Conservation (phyloP, 345 rosid species). For the Dipteronia sinensis region DNA sequence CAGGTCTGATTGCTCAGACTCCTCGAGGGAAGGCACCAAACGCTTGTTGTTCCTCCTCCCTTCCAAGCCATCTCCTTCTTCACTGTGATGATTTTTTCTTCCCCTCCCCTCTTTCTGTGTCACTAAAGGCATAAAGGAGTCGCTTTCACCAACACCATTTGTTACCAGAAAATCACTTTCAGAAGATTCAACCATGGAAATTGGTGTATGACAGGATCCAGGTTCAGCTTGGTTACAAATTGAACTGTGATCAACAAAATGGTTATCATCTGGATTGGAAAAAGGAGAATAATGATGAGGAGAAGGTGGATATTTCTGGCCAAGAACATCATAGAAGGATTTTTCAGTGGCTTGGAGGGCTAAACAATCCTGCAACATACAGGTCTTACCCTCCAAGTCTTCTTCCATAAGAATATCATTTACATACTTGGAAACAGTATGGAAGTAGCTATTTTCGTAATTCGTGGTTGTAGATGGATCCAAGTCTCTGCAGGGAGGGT, state of each 20-base stretch:
- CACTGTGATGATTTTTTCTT: conserved; percentile 40
- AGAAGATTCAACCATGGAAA: conserved; percentile 10
- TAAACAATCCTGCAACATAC: conserved; percentile 51
- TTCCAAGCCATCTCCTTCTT: conserved; percentile 32
- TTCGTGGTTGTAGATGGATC: neutral
- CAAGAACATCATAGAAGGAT: conserved; percentile 51
- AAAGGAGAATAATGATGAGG: conserved; percentile 32
- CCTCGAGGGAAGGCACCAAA: conserved; percentile 36
- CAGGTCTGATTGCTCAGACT: conserved; percentile 45
- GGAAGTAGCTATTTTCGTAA: conserved; percentile 22
- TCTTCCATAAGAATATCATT: conserved; percentile 60
- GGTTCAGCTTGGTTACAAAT: neutral
- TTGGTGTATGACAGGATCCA: conserved; percentile 39
- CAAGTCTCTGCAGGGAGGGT: conserved; percentile 1
- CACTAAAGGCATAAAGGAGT: neutral
- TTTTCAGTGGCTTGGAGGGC: conserved; percentile 64
- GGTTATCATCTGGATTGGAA: conserved; percentile 25
- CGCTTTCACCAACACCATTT: neutral
- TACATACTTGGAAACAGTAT: conserved; percentile 44
- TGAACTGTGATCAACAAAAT: conserved; percentile 2
- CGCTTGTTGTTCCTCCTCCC: conserved; percentile 49
- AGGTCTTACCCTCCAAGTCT: conserved; percentile 44
- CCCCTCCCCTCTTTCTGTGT: conserved; percentile 11
- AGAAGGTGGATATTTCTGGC: conserved; percentile 37
- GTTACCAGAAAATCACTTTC: conserved; percentile 23